Evolutionary conservation across 1,284 basidiomycete species (phyloP).

Genomic region (Entoloma clypeatum): DNA sequence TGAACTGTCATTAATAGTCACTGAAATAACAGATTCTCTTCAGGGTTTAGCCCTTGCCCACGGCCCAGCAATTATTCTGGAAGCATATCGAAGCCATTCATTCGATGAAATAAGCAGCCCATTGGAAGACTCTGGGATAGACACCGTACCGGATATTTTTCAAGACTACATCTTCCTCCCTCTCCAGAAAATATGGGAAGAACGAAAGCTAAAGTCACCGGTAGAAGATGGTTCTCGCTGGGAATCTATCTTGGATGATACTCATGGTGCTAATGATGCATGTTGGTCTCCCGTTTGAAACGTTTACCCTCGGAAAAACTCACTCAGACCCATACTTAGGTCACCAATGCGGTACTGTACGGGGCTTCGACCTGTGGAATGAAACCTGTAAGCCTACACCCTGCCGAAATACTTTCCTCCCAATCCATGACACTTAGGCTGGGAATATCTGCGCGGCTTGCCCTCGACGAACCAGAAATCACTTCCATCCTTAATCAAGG

Average conservation of each 20-base stretch:
- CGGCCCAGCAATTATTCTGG: slow-evolving; percentile 14
- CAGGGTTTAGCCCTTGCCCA: slow-evolving; percentile 15
- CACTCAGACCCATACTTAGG: slow-evolving; percentile 19
- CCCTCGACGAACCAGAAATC: neutral
- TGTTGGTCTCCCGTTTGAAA: too few relatives aligned
- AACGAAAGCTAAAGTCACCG: slow-evolving; percentile 22
- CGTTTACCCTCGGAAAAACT: too few relatives aligned
- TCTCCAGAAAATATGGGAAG: slow-evolving; percentile 19
- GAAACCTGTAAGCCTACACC: slow-evolving; percentile 23
- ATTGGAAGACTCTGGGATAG: slow-evolving; percentile 3
- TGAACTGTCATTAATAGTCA: too few relatives aligned
- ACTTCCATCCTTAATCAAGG: slow-evolving; percentile 14
- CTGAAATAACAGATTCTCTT: neutral
- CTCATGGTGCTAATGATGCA: slow-evolving; percentile 23
- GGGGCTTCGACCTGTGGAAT: slow-evolving; percentile 29
- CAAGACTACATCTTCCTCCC: slow-evolving; percentile 22
- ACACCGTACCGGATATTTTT: slow-evolving; percentile 1
- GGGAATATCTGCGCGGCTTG: slow-evolving; percentile 20
- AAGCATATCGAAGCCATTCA: slow-evolving; percentile 10
- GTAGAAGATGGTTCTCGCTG: slow-evolving; percentile 19
- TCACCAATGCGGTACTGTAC: slow-evolving; percentile 14
- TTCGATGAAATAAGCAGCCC: slow-evolving; percentile 4
- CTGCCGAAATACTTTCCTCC: neutral
- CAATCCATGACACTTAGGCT: slow-evolving; percentile 17
- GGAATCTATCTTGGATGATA: slow-evolving; percentile 27